These are phyloP conservation scores for Cokeromyces recurvatus DNA, from an alignment of 371 early-diverging fungal species.

Conservation along the genomic window DNA sequence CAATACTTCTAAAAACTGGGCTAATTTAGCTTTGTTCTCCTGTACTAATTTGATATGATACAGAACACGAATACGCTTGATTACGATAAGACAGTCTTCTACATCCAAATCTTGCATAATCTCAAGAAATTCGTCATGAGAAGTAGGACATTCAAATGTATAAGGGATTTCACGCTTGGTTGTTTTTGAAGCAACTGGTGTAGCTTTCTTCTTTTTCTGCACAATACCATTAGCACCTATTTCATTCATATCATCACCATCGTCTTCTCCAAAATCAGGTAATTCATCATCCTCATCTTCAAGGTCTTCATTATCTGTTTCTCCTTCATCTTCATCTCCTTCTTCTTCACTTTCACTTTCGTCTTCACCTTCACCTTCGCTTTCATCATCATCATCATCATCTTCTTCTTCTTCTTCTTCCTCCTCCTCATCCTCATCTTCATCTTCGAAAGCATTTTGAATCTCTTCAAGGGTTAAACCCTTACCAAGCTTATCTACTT, in stretches of 20 bases:
- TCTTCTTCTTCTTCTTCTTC: conserved; percentile 35
- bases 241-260: conserved; percentile 51
- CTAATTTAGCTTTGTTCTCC: conserved; percentile 70
- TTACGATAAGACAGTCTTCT: conserved; percentile 63
- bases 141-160: conserved; percentile 77
- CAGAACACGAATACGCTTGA: conserved; percentile 77
- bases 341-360: conserved; percentile 49
- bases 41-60: conserved; percentile 77
- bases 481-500: conserved; percentile 31
- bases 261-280: conserved; percentile 27
- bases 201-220: conserved; percentile 27
- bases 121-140: conserved; percentile 59
- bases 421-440: conserved; percentile 25
- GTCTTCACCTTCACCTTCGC: conserved; percentile 45
- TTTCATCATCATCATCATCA: conserved; percentile 41
- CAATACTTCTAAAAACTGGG: conserved; percentile 54
- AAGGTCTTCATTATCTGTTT: conserved; percentile 40
- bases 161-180: conserved; percentile 64
- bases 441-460: conserved; percentile 34
- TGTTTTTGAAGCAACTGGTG: conserved; percentile 12
- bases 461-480: conserved; percentile 52
- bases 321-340: conserved; percentile 29
- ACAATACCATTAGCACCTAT: conserved; percentile 28
- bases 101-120: conserved; percentile 44
- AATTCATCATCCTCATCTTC: conserved; percentile 35